Conservation (phyloP, 768 basidiomycete genomes). For the Candolleomyces eurysporus region DNA sequence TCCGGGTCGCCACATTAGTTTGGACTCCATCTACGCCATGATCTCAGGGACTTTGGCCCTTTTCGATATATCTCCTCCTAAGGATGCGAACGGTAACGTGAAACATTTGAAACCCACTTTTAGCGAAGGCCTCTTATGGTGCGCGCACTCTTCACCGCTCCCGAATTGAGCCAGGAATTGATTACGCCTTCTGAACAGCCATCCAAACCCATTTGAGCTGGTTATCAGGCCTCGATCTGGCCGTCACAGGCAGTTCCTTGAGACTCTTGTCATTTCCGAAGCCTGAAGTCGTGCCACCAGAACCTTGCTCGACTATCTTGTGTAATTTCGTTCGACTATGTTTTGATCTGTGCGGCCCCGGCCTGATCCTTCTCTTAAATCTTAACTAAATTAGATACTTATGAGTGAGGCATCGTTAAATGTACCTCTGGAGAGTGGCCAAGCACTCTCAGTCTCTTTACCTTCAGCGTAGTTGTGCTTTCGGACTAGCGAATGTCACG, state of each 20-base stretch:
- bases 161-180: not conserved
- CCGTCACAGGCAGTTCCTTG: not conserved
- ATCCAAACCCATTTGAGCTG: not conserved
- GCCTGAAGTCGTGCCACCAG: no score
- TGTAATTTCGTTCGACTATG: no score
- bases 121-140: not conserved
- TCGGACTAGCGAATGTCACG: no score
- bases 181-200: not conserved
- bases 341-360: no score
- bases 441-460: no score
- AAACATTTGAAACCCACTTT: not conserved
- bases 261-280: no score
- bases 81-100: slow-evolving; percentile 16
- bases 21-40: slow-evolving; percentile 16
- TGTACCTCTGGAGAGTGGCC: no score
- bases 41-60: slow-evolving; percentile 16
- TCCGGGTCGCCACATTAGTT: slow-evolving; percentile 20
- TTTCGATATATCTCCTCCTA: slow-evolving; percentile 16
- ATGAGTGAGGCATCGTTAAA: no score
- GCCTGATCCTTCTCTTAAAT: no score
- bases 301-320: no score
- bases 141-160: not conserved
- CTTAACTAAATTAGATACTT: no score
- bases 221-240: not conserved
- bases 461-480: no score